Percentiles rank a stretch among this genome's conserved stretches.
These are phyloP conservation scores for Euptelea pleiosperma DNA, from an alignment of 164 flowering plant genomes.

Conservation along the genomic window DNA sequence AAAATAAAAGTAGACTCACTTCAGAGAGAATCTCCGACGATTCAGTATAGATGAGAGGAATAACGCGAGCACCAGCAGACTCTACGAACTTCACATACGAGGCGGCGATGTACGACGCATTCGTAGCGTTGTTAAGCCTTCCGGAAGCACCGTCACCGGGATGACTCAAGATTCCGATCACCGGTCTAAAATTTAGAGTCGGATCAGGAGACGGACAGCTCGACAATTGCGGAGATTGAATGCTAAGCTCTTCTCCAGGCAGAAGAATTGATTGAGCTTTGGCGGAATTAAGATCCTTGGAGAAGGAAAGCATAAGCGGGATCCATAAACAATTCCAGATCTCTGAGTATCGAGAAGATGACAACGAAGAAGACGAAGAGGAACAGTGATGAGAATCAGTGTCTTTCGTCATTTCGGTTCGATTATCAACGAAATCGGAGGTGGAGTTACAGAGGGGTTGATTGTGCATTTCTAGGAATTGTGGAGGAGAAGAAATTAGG, in stretches of 20 bases:
- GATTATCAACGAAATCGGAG: constrained; percentile 11
- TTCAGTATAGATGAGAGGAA: constrained; percentile 90
- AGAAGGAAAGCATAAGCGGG: constrained; percentile 41
- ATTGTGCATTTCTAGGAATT: constrained; percentile 18
- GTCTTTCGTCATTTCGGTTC: constrained; percentile 16
- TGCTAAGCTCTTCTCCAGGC: constrained; percentile 23
- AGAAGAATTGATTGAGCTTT: constrained; percentile 40
- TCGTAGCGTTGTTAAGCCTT: constrained; percentile 52
- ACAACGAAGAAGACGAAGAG: constrained; percentile 12
- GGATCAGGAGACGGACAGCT: constrained; percentile 50
- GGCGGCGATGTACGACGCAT: constrained; percentile 90
- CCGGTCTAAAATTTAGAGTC: constrained; percentile 66
- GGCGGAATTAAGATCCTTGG: constrained; percentile 33
- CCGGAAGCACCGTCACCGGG: constrained; percentile 99
- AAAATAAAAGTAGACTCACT: constrained; percentile 29
- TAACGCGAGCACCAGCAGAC: constrained; percentile 92
- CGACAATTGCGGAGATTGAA: constrained; percentile 8
- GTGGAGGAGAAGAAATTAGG: constrained; percentile 1
- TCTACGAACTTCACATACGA: constrained; percentile 95
- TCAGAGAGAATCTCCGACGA: constrained; percentile 50
- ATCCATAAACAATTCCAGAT: constrained; percentile 49
- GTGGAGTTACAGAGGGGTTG: constrained; percentile 18
- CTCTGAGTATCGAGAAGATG: constrained; percentile 18
- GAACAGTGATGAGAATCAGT: constrained; percentile 7
- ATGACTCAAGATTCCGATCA: constrained; percentile 86